Percentiles rank a stretch among this genome's conserved stretches.
Conservation (phyloP, 2,329 filamentous ascomycete genomes). For the Paraconiothyrium sp. region DNA sequence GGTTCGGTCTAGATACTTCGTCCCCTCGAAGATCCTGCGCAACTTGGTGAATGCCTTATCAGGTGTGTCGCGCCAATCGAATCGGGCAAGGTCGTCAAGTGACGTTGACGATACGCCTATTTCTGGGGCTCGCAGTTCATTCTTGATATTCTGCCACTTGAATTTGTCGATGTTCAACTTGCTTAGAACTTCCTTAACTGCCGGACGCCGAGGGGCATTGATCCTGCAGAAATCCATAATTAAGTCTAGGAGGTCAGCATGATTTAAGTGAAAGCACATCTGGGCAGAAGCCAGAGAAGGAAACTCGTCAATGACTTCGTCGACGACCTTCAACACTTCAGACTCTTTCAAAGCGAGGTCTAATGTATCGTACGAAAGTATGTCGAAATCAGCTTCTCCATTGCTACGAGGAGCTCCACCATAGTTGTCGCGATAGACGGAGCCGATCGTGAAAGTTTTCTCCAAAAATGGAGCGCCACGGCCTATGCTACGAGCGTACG, state of each 20-base stretch:
- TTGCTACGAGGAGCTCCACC: slow-evolving; percentile 84
- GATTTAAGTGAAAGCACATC: slow-evolving; percentile 91
- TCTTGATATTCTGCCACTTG: slow-evolving; percentile 84
- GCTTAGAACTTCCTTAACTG: slow-evolving; percentile 84
- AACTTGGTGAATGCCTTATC: slow-evolving; percentile 77
- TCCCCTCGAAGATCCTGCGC: slow-evolving; percentile 63
- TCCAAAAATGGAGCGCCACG: slow-evolving; percentile 72
- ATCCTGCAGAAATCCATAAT: slow-evolving; percentile 94
- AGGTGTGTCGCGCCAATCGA: slow-evolving; percentile 84
- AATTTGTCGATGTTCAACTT: slow-evolving; percentile 84
- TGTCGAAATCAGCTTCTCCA: slow-evolving; percentile 95
- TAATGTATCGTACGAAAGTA: slow-evolving; percentile 82
- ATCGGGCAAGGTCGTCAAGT: slow-evolving; percentile 86
- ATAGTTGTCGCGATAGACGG: slow-evolving; percentile 81
- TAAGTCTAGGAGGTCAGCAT: slow-evolving; percentile 83
- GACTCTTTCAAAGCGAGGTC: slow-evolving; percentile 91
- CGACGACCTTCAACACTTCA: slow-evolving; percentile 91
- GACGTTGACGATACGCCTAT: slow-evolving; percentile 88
- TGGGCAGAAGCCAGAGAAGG: slow-evolving; percentile 74
- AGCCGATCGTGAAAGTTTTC: slow-evolving; percentile 86
- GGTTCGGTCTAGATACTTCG: slow-evolving; percentile 61
- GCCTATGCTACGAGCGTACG: slow-evolving; percentile 85
- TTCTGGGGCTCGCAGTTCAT: slow-evolving; percentile 80
- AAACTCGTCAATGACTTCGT: slow-evolving; percentile 86
- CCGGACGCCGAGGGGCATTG: slow-evolving; percentile 70